Base-by-base conservation (phyloP, 2,329 filamentous ascomycete genomes). In the Karstenula rhodostoma region DNA sequence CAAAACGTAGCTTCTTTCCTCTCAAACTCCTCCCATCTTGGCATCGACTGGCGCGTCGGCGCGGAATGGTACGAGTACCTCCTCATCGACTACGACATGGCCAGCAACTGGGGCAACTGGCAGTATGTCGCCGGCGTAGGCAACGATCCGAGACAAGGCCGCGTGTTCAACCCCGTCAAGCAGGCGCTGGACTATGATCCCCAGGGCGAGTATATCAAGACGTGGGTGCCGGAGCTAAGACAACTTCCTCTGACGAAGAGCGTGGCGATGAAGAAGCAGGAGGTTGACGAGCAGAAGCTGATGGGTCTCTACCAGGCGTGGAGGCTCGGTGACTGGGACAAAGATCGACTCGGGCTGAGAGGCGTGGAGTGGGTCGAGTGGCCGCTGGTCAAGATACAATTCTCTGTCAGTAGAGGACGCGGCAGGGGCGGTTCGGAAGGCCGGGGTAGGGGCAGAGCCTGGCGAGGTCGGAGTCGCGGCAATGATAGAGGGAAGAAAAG, bases 131-230 rank as follows among this genome's bases (percentile, higher is more conserved):
- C 91, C 0, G 91, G 91, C 0, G 90, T 94, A 0, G 91, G 92
- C 8, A 94, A 93, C 65, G 91, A 94, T 66, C 91, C 91, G 0
- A 81, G 90, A 7, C 86, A 90, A 66, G 86, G 86, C 0, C 82
- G 91, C n/a, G 86, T 91, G 15, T 94, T 94, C 82, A 94, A 94
- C 69, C 90, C 91, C 0, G 87, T 94, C 51, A 94, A 94, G 74
- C 91, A 94, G 73, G 89, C 88, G 0, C 86, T 91, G 46, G 90
- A 93, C 64, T 94, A 94, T 70, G 91, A 94, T 72, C 83, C 84
- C 2, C 79, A 87, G 0, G 91, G 90, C 2, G 79, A 84, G 7
- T 94, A 92, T 66, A 87, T 93, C 9, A 86, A 86, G n/a, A 81
- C 85, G 2, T 94, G 91, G 92, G 82, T 94, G 0, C 85, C 86